phyloP scores from a whole-genome alignment of 441 rosid species.

The Pelargonium australe region DNA sequence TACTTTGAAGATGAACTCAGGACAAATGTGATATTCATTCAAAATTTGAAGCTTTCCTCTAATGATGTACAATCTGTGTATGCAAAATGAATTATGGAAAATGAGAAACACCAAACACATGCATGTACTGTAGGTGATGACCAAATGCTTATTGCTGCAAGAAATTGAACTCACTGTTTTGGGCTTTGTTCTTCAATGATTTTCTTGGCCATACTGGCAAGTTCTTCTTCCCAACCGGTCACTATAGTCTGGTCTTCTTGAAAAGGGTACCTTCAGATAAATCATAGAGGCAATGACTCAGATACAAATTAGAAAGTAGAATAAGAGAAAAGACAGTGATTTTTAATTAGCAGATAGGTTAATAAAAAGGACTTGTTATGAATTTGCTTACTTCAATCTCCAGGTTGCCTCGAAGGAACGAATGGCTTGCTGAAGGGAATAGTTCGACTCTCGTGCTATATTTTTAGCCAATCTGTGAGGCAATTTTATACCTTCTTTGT shows the following conservation, averaged over 20 bases:
- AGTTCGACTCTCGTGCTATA: constrained; percentile 18
- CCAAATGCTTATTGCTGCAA: neutral
- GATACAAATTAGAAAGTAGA: too few species aligned
- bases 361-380: too few species aligned
- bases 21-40: constrained; percentile 11
- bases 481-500: constrained; percentile 22
- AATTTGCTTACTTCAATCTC: constrained; percentile 12
- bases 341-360: too few species aligned
- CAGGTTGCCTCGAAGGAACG: constrained; percentile 34
- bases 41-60: constrained; percentile 13
- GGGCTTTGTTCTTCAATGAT: constrained; percentile 21
- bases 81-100: neutral
- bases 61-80: constrained; percentile 16
- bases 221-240: constrained; percentile 23
- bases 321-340: too few species aligned
- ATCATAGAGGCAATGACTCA: too few species aligned
- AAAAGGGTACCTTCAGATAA: constrained; percentile 17
- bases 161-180: constrained; percentile 4
- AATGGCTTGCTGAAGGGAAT: constrained; percentile 36
- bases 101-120: neutral
- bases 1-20: constrained; percentile 13
- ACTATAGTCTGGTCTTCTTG: constrained; percentile 16
- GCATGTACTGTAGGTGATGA: neutral
- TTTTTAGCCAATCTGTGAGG: constrained; percentile 18
- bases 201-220: constrained; percentile 19